Base-by-base conservation (phyloP, 2,329 filamentous ascomycete species). In the Grosmannia serpens region DNA sequence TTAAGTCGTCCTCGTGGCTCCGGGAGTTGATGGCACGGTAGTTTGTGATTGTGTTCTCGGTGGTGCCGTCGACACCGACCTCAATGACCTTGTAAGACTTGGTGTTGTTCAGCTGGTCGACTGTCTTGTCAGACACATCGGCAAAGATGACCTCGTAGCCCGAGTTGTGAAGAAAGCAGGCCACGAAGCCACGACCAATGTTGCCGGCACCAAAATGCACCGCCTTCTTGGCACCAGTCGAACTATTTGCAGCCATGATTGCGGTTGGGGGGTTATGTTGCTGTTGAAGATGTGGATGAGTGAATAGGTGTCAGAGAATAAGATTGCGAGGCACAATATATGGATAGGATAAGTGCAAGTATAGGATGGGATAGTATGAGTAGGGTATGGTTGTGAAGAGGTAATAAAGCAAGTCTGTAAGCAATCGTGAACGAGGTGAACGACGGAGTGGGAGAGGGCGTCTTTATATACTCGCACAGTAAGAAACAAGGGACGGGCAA, bases 1-100 rank as follows among this genome's bases (percentile, higher is more conserved):
- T 75, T 58, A 96, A 84, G 58, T 92, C 85, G 57, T 80, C 79
- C 76, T 95, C 87, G 70, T 96, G 79, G 64, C 86, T 84, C 75
- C 88, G 91, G 66, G 90, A 95, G 84, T 97, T 96, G 81, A 97
- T 88, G 73, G 94, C 94, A 57, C 90, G 89, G 80, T 96, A 97
- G 77, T 96, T 94, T 73, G 88, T 88, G 75, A 99, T 95, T 67
- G 77, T 87, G 74, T 88, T 91, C 67, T 84, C 84, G 59, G 80
- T 82, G 67, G 91, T 91, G 66, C 89, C 91, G 61, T 95, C 87
- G 55, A 84, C 80, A 64, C 91, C 91, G 66, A 96, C 90, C 76
- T 96, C 91, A 61, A 92, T 95, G 70, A 99, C 92, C 63, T 87
- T 85, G 81, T 97, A 99, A 17, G 84, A 87, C 58, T 84, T 79